Base-by-base conservation (phyloP, 202 grass and related monocot species). In the Hordeum pubiflorum region DNA sequence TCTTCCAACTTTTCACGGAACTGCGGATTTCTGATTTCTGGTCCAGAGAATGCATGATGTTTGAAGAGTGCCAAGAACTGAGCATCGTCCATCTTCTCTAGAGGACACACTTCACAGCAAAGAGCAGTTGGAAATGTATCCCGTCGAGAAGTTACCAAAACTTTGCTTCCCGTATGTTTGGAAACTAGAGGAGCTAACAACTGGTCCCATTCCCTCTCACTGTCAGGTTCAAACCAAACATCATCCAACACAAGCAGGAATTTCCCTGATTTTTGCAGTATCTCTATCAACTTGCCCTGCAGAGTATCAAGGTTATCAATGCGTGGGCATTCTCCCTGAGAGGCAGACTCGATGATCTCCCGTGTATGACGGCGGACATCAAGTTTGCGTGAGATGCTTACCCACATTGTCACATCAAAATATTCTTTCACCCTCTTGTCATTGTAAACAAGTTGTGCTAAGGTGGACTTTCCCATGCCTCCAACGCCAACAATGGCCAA, bases 201-300 rank as follows among this genome's bases (percentile, higher is more conserved):
- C 3, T 15, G n/a, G 10, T 54, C 36, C 79, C 79, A 87, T 26
- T 78, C 23, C 12, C 9, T 3, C 24, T n/a, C 29, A 11, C 0
- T 29, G 10, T 10, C 15, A 3, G 10, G 4, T 60, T 34, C 13
- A 21, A 34, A 76, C 62, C 78, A 87, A 10, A 82, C 44, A 27
- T 77, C 69, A 60, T 86, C 78, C 32, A 86, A 26, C 14, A 81
- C 71, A 32, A 86, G 84, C 4, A 87, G 17, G 15, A 81, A 27
- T 26, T 58, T 75, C 38, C 52, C 5, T 33, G 22, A 37, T 44
- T 77, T 3, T 24, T 41, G 18, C 15, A 87, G 29, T 9, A 21
- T 80, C 18, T 52, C 44, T 0, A 0, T 56, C 5, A 74, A 21
- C 7, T 33, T 11, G 9, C n/a, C 4, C 44, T 87, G 78, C 10